These are phyloP conservation scores for Yamadazyma phyllophila DNA, from an alignment of 805 yeast genomes.

Conservation along the genomic window DNA sequence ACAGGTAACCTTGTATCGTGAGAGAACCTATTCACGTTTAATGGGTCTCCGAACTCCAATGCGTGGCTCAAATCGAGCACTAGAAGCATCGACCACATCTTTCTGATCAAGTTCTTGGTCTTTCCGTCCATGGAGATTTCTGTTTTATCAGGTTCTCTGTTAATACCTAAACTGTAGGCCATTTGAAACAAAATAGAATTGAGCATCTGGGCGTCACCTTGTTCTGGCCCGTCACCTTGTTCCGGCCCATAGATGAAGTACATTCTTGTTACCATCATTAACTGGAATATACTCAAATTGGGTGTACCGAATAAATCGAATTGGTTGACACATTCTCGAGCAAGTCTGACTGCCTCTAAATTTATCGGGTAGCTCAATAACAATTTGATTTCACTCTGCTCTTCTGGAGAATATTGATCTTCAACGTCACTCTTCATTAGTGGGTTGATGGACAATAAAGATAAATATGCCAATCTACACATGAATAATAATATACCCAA, in stretches of 20 bases:
- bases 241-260: constrained; percentile 50
- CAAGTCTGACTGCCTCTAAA: constrained; percentile 28
- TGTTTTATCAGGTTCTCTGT: constrained; percentile 57
- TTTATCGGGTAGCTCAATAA: constrained; percentile 28
- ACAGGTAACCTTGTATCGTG: constrained; percentile 31
- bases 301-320: constrained; percentile 34
- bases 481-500: constrained; percentile 35
- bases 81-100: constrained; percentile 35
- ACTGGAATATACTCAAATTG: constrained; percentile 52
- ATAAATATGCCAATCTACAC: constrained; percentile 34
- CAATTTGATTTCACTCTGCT: constrained; percentile 22
- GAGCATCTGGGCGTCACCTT: constrained; percentile 50
- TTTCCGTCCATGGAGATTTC: constrained; percentile 24
- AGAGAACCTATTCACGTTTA: constrained; percentile 26
- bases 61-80: constrained; percentile 26
- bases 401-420: constrained; percentile 17
- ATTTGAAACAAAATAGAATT: constrained; percentile 60
- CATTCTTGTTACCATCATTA: constrained; percentile 49
- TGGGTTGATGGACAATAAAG: constrained; percentile 30
- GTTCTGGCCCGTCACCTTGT: constrained; percentile 58
- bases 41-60: constrained; percentile 34
- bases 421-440: constrained; percentile 10
- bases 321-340: constrained; percentile 34
- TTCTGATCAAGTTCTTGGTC: constrained; percentile 30
- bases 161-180: constrained; percentile 64